A percentile compares a stretch with the other conserved stretches of the same genome.
phyloP scores from a whole-genome alignment of 495 filamentous ascomycete species.

The Aspergillus conjunctus region DNA sequence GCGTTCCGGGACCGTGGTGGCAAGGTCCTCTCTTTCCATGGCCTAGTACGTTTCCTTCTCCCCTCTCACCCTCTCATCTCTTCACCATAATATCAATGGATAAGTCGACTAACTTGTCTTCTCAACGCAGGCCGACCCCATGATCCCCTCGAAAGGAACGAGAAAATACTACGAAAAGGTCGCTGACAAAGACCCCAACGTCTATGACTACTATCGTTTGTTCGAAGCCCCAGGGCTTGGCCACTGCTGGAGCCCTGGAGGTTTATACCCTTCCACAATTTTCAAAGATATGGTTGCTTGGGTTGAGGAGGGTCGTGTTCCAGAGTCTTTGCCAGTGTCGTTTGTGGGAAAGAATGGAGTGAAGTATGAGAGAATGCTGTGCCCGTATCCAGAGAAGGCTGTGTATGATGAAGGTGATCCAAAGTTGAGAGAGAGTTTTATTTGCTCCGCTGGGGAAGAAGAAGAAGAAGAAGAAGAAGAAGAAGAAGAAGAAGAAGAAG shows the following conservation, averaged over 20 bases:
- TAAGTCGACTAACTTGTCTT: no score
- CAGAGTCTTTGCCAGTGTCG: slow-evolving; percentile 23
- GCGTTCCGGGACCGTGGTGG: slow-evolving; percentile 18
- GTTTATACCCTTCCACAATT: slow-evolving; percentile 21
- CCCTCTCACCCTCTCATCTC: slow-evolving; percentile 2
- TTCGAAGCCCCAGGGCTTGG: slow-evolving; percentile 26
- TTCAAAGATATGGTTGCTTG: slow-evolving; percentile 20
- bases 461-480: background rate
- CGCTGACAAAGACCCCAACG: slow-evolving; percentile 19
- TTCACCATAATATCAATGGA: background rate
- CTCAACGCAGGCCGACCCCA: slow-evolving; percentile 13
- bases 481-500: no score
- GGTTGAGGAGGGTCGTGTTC: slow-evolving; percentile 24
- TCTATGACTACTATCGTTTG: slow-evolving; percentile 24
- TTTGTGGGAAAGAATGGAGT: background rate
- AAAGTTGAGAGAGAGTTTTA: slow-evolving; percentile 8
- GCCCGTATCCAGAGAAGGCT: slow-evolving; percentile 17
- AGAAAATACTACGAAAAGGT: slow-evolving; percentile 32
- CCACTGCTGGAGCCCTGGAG: slow-evolving; percentile 22
- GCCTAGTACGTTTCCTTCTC: slow-evolving; percentile 11
- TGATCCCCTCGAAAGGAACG: slow-evolving; percentile 19
- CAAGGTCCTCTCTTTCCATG: slow-evolving; percentile 23
- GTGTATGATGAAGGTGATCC: slow-evolving; percentile 10
- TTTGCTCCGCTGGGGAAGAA: slow-evolving; percentile 11
- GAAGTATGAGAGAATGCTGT: slow-evolving; percentile 15